These are phyloP conservation scores for Neurospora sp. DNA, from an alignment of 2,329 filamentous ascomycete genomes.

Conservation along the genomic window DNA sequence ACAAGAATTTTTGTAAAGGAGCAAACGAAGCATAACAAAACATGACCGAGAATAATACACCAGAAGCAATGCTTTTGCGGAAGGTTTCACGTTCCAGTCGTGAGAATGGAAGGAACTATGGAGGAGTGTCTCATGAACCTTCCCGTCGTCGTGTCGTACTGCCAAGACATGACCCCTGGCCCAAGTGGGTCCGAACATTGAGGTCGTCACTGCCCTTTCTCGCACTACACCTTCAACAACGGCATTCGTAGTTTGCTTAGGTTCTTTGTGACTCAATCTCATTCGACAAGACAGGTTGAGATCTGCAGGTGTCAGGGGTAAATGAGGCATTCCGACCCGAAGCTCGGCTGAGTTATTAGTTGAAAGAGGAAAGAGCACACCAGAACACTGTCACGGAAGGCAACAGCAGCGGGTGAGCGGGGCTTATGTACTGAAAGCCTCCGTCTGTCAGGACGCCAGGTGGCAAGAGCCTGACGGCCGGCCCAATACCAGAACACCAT, in stretches of 20 bases:
- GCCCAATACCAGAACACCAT: neutral
- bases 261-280: neutral
- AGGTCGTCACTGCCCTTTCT: neutral
- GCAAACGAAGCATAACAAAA: neutral
- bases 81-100: rapidly evolving
- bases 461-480: neutral
- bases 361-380: neutral
- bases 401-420: neutral
- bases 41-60: rapidly evolving
- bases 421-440: neutral
- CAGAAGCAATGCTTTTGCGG: rapidly evolving
- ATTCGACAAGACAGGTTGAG: neutral
- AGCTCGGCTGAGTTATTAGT: neutral
- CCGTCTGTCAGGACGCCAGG: neutral
- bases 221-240: neutral
- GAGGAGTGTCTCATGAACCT: neutral
- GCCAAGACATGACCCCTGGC: neutral
- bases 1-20: neutral
- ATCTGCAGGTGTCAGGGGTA: neutral
- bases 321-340: neutral
- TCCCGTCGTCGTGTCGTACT: neutral
- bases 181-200: neutral
- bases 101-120: neutral
- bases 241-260: neutral
- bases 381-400: neutral